Percentiles rank a stretch among this genome's conserved stretches.
These are phyloP conservation scores for Russula emetica DNA, from an alignment of 768 basidiomycete species.

Conservation along the genomic window DNA sequence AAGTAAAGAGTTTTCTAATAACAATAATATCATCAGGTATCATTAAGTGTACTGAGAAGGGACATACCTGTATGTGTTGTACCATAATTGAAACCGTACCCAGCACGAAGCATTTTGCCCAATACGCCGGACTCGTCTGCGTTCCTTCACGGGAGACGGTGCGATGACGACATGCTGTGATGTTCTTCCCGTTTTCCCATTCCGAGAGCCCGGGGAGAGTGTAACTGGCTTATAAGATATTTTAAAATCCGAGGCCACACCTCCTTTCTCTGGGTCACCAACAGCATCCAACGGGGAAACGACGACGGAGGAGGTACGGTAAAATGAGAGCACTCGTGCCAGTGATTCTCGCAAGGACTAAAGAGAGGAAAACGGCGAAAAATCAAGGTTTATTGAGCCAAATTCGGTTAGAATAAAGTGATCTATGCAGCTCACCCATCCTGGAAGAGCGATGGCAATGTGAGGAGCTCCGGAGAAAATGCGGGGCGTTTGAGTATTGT, in stretches of 20 bases:
- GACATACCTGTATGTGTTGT: slow-evolving; percentile 38
- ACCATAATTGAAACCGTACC: slow-evolving; percentile 37
- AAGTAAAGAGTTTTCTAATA: slow-evolving; percentile 37
- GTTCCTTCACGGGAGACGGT: slow-evolving; percentile 8
- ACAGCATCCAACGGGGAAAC: background rate
- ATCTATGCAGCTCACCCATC: slow-evolving; percentile 17
- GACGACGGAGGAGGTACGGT: background rate
- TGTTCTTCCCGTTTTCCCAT: background rate
- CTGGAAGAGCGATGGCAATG: slow-evolving; percentile 13
- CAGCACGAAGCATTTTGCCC: slow-evolving; percentile 31
- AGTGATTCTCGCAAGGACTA: slow-evolving; percentile 17
- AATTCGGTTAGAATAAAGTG: background rate
- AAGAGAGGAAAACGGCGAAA: background rate
- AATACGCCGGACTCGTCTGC: slow-evolving; percentile 15
- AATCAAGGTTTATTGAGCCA: background rate
- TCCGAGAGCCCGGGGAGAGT: slow-evolving; percentile 3
- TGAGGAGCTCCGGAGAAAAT: slow-evolving; percentile 20
- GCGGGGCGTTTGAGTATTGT: slow-evolving; percentile 12
- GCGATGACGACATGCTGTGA: slow-evolving; percentile 13
- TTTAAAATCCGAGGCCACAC: background rate
- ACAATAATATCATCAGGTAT: background rate
- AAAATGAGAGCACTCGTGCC: slow-evolving; percentile 17
- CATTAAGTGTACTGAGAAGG: background rate
- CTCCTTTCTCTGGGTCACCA: slow-evolving; percentile 21
- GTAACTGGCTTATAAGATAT: background rate